phyloP scores from a whole-genome alignment of 352 stramenopile genomes.

The Phytophthora ramorum region DNA sequence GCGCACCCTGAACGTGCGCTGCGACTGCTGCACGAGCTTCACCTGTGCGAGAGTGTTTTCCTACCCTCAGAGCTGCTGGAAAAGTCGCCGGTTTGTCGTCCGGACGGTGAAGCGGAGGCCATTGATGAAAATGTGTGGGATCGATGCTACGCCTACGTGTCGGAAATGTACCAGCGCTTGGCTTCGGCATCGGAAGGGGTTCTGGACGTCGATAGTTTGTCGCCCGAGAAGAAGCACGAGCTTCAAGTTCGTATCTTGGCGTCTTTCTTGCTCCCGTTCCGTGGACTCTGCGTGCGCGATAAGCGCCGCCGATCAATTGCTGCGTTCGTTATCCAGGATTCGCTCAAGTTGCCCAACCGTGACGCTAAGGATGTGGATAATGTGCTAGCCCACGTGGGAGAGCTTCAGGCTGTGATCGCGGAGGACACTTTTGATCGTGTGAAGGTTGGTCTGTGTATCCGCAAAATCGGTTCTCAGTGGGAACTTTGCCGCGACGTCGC shows the following conservation, averaged over 20 bases:
- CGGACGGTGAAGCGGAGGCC: constrained; percentile 23
- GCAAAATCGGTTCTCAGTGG: constrained; percentile 69
- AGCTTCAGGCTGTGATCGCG: constrained; percentile 33
- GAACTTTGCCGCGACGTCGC: constrained; percentile 60
- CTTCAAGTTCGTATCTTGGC: constrained; percentile 64
- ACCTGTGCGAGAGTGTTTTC: constrained; percentile 63
- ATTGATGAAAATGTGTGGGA: constrained; percentile 45
- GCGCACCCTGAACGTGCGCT: constrained; percentile 71
- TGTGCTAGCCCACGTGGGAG: constrained; percentile 48
- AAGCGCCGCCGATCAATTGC: constrained; percentile 60
- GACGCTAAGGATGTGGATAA: constrained; percentile 75
- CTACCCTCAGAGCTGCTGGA: constrained; percentile 44
- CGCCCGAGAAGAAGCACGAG: constrained; percentile 47
- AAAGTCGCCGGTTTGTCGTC: constrained; percentile 42
- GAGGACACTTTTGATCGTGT: constrained; percentile 53
- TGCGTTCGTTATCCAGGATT: constrained; percentile 63
- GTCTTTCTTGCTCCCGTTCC: constrained; percentile 64
- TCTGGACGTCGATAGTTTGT: constrained; percentile 45
- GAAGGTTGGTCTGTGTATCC: constrained; percentile 56
- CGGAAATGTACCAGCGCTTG: constrained; percentile 51
- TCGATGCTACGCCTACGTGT: constrained; percentile 47
- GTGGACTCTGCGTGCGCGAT: constrained; percentile 54
- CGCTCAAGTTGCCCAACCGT: constrained; percentile 67
- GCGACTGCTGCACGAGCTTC: constrained; percentile 59
- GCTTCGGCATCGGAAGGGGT: constrained; percentile 1